Evolutionary conservation across 2,329 filamentous ascomycete genomes (phyloP), one percentile per base, ranked within the genome.

Genomic region (Diaporthe citriasiana): DNA sequence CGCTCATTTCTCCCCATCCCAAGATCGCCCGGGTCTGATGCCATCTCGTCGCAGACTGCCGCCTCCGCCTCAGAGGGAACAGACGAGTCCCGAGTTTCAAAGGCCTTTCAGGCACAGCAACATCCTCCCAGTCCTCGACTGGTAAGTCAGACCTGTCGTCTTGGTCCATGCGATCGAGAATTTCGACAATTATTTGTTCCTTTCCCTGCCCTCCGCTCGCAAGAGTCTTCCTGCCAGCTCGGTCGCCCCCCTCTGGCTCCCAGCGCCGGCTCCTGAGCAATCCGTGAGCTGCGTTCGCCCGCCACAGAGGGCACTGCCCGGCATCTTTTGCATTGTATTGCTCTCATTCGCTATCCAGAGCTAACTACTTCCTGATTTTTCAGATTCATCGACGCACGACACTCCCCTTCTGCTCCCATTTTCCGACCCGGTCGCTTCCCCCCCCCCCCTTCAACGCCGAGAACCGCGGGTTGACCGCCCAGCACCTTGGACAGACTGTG

Each of bases 91-190:
- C 75, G 74, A 77, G 76, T 76, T 79, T 76, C 76, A 79, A 79
- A 75, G 76, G 76, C 74, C 76, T 75, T 75, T 71, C 50, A 71
- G 71, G 75, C 80, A 74, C 79, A 77, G 77, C 82, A 81, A 79
- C 80, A 78, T 78, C 81, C 79, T 81, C 80, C 73, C 74, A 77
- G 76, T 74, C 77, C 75, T 77, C 75, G 78, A 79, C 76, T 78
- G 77, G 84, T 86, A 81, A 83, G 84, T 83, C 76, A 75, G 78
- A 77, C 73, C 77, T 77, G 77, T 75, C 76, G 80, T 77, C 63
- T 74, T 74, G 74, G 74, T 77, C 71, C 76, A 82, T 80, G 84
- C 84, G 84, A 86, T 84, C 82, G 77, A 78, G 73, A 55, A 51
- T 78, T 27, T 19, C 38, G 68, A 69, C 42, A 47, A 53, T 68